Percentiles rank a stretch among this genome's conserved stretches.
Evolutionary conservation across 305 asterid genomes (phyloP).

Genomic region (Fraxinus paxiana): DNA sequence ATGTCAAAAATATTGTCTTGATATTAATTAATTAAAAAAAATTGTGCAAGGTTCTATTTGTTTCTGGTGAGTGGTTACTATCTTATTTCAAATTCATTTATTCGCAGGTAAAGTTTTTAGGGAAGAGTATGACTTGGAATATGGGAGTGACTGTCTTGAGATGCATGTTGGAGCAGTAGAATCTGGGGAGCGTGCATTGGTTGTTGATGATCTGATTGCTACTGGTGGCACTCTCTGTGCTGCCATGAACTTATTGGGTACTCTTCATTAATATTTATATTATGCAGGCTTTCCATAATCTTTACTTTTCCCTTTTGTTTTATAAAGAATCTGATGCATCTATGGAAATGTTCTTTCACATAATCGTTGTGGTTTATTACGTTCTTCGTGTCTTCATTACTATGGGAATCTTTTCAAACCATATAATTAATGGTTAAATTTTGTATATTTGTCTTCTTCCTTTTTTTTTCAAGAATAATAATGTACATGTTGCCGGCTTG

Average conservation of each 20-base stretch:
- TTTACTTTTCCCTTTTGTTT: neutral
- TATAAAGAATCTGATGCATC: neutral
- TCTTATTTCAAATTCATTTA: neutral
- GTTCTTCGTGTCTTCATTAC: neutral
- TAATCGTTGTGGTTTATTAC: neutral
- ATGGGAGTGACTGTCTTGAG: slow-evolving; percentile 82
- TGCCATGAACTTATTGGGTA: slow-evolving; percentile 74
- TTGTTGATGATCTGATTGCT: slow-evolving; percentile 79
- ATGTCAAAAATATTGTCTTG: too few relatives aligned
- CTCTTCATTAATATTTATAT: neutral
- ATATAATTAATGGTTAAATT: neutral
- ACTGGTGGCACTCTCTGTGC: slow-evolving; percentile 88
- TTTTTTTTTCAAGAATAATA: neutral
- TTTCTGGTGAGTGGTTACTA: neutral
- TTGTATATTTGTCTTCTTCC: neutral
- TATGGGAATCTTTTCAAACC: neutral
- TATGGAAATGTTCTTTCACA: neutral
- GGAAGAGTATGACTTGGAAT: slow-evolving; percentile 78
- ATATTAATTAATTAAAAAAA: too few relatives aligned
- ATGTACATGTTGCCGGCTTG: slow-evolving; percentile 2
- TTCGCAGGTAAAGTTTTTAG: slow-evolving; percentile 60
- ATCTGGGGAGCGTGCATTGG: slow-evolving; percentile 62
- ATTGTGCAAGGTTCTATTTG: too few relatives aligned
- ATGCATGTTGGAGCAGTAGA: slow-evolving; percentile 81
- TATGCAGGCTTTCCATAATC: neutral